phyloP scores from a whole-genome alignment of 768 basidiomycete species.

The Lactarius trivialis region DNA sequence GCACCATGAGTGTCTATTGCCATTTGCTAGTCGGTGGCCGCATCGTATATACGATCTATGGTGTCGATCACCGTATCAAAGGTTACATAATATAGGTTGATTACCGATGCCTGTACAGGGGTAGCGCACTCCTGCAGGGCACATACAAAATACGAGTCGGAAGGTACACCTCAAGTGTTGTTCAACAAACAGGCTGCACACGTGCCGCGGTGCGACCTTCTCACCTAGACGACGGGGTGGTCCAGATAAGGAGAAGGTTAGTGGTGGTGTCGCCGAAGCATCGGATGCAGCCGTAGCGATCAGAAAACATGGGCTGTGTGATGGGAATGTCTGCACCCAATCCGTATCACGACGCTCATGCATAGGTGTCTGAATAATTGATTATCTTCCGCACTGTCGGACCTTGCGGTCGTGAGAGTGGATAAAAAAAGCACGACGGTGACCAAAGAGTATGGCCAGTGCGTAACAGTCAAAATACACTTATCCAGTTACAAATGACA shows the following conservation, averaged over 20 bases:
- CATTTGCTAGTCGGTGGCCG: slow-evolving; percentile 8
- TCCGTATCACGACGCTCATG: background rate
- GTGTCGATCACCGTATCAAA: slow-evolving; percentile 1
- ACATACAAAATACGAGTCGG: background rate
- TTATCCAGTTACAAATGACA: background rate
- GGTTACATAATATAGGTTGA: background rate
- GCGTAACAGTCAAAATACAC: background rate
- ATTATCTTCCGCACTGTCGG: background rate
- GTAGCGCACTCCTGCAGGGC: background rate
- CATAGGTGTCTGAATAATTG: background rate
- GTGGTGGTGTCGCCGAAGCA: background rate
- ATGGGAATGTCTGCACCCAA: background rate
- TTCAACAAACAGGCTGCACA: background rate
- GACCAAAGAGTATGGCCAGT: background rate
- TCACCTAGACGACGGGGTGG: background rate
- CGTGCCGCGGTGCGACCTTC: background rate
- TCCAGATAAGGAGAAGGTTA: background rate
- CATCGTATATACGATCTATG: background rate
- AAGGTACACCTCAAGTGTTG: background rate
- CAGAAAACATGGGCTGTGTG: background rate
- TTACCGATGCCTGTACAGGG: background rate
- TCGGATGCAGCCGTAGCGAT: background rate
- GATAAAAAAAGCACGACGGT: background rate
- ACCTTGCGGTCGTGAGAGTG: background rate
- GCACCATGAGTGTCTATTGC: slow-evolving; percentile 7